phyloP scores from a whole-genome alignment of 2,329 filamentous ascomycete species.

The Geosmithia morbida region DNA sequence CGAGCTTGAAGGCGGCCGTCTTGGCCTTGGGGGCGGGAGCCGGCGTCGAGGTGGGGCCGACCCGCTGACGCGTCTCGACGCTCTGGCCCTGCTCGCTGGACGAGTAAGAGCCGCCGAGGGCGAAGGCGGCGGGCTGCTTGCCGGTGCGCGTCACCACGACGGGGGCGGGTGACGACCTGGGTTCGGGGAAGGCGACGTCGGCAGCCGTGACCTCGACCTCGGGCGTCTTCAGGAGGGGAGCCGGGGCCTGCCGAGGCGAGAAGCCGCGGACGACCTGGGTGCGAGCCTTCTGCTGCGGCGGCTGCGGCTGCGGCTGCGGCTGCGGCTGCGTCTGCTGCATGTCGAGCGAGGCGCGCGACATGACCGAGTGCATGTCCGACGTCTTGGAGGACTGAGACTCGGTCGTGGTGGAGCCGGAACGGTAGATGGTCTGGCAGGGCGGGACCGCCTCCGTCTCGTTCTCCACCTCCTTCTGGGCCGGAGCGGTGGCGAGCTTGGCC shows the following conservation, averaged over 20 bases:
- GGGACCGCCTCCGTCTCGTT: constrained; percentile 21
- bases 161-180: constrained; percentile 36
- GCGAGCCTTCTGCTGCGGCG: constrained; percentile 11
- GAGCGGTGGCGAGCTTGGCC: constrained; percentile 1
- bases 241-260: constrained; percentile 53
- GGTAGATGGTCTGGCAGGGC: constrained; percentile 7
- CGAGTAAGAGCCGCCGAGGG: constrained; percentile 68
- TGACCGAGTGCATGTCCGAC: constrained; percentile 29
- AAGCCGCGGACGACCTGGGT: constrained; percentile 73
- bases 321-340: too few species aligned
- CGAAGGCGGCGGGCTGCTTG: constrained; percentile 53
- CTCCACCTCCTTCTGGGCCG: constrained; percentile 18
- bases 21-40: constrained; percentile 12
- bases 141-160: constrained; percentile 48
- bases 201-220: constrained; percentile 15
- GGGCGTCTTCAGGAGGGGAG: constrained; percentile 24
- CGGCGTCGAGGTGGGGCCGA: constrained; percentile 7
- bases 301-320: too few species aligned
- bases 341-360: constrained; percentile 14
- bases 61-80: constrained; percentile 25
- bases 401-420: constrained; percentile 28
- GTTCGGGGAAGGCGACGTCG: constrained; percentile 44
- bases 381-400: constrained; percentile 38
- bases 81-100: constrained; percentile 44
- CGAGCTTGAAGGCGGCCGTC: constrained; percentile 35